These are phyloP conservation scores for Penicillium pancosmium DNA, from an alignment of 495 filamentous ascomycete species.

Conservation along the genomic window DNA sequence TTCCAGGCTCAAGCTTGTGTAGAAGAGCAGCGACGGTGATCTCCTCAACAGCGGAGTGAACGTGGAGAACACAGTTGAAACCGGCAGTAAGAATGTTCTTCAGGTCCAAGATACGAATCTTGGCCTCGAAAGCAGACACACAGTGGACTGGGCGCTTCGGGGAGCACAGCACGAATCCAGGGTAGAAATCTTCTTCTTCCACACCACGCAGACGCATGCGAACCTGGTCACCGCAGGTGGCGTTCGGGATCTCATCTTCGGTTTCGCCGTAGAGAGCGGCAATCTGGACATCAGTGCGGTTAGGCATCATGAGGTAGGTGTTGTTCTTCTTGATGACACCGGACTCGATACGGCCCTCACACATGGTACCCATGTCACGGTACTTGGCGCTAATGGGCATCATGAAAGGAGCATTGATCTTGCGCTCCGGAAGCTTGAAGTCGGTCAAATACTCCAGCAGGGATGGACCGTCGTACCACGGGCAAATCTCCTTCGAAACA, in stretches of 20 bases:
- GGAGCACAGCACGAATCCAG: slow-evolving; percentile 96
- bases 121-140: slow-evolving; percentile 89
- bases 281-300: slow-evolving; percentile 76
- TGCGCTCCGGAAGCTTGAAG: slow-evolving; percentile 92
- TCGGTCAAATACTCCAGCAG: slow-evolving; percentile 89
- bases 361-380: slow-evolving; percentile 95
- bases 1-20: slow-evolving; percentile 96
- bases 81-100: slow-evolving; percentile 90
- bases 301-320: slow-evolving; percentile 90
- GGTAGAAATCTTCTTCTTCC: slow-evolving; percentile 95
- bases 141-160: slow-evolving; percentile 89
- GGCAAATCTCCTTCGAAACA: slow-evolving; percentile 70
- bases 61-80: slow-evolving; percentile 90
- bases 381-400: slow-evolving; percentile 97
- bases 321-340: slow-evolving; percentile 88
- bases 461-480: slow-evolving; percentile 92
- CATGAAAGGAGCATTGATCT: slow-evolving; percentile 98
- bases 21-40: slow-evolving; percentile 84
- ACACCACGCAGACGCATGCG: slow-evolving; percentile 88
- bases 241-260: slow-evolving; percentile 82
- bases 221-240: slow-evolving; percentile 92
- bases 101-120: slow-evolving; percentile 93
- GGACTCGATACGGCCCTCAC: slow-evolving; percentile 95
- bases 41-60: slow-evolving; percentile 92
- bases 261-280: slow-evolving; percentile 91